Percentiles rank a stretch among this genome's conserved stretches.
Evolutionary conservation across 2,329 filamentous ascomycete species (phyloP).

Genomic region (Neopestalotiopsis sp.): DNA sequence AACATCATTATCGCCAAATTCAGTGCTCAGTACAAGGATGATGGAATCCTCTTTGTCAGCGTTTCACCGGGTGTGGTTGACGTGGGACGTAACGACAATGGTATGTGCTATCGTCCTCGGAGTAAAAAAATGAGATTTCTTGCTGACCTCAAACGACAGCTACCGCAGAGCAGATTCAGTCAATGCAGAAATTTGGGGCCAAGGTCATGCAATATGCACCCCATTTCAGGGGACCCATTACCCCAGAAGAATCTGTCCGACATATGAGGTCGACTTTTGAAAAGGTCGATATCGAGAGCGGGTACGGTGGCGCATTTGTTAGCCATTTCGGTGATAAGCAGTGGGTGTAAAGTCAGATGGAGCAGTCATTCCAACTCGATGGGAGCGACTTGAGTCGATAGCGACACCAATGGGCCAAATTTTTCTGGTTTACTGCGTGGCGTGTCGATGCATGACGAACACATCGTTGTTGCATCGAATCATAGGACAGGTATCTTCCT

Average conservation of each 20-base stretch:
- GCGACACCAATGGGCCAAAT: too few species aligned
- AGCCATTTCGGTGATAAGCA: slow-evolving; percentile 60
- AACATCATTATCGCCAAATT: slow-evolving; percentile 42
- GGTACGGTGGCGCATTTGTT: slow-evolving; percentile 55
- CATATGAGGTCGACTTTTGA: slow-evolving; percentile 27
- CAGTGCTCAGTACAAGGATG: slow-evolving; percentile 45
- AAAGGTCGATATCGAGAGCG: slow-evolving; percentile 30
- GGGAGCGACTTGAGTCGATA: too few species aligned
- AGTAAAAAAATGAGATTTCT: too few species aligned
- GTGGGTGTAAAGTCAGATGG: slow-evolving; percentile 47
- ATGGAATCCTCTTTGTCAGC: slow-evolving; percentile 51
- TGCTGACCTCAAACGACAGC: not conserved
- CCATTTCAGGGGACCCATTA: slow-evolving; percentile 29
- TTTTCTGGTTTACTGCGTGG: too few species aligned
- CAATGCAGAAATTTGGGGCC: slow-evolving; percentile 22
- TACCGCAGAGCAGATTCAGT: not conserved
- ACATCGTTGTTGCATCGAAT: too few species aligned
- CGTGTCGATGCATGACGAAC: too few species aligned
- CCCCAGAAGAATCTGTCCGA: slow-evolving; percentile 28
- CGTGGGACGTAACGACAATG: not conserved
- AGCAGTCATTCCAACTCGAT: too few species aligned
- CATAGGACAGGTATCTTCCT: too few species aligned
- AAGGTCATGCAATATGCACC: slow-evolving; percentile 30
- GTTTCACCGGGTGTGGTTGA: slow-evolving; percentile 47
- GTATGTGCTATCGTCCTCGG: not conserved